Percentiles rank a stretch among this genome's conserved stretches.
phyloP scores from a whole-genome alignment of 2,329 filamentous ascomycete genomes.

The Colletotrichum lindemuthianum region DNA sequence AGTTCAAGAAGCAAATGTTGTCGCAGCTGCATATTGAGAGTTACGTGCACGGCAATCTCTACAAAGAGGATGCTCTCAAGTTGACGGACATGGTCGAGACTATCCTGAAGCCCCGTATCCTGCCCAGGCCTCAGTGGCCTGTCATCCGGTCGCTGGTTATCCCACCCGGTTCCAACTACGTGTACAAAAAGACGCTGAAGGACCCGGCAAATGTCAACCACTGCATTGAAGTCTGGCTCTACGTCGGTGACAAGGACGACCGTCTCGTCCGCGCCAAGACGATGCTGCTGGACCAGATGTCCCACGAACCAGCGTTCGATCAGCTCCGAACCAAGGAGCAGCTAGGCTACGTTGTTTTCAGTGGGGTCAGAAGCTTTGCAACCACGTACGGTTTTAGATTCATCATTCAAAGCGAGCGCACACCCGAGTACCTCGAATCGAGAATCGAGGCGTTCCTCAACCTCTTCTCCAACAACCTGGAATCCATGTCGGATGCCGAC shows the following conservation, averaged over 20 bases:
- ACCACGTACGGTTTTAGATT: constrained; percentile 88
- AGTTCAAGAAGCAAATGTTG: constrained; percentile 83
- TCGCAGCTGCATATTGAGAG: constrained; percentile 88
- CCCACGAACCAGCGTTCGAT: constrained; percentile 93
- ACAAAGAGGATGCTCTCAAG: constrained; percentile 90
- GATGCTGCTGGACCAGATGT: constrained; percentile 86
- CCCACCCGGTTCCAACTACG: constrained; percentile 82
- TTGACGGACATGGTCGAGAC: constrained; percentile 85
- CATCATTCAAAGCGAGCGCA: constrained; percentile 91
- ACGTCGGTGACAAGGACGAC: constrained; percentile 75
- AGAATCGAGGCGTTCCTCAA: constrained; percentile 88
- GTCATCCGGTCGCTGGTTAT: constrained; percentile 81
- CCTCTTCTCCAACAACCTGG: constrained; percentile 71
- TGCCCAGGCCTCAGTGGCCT: constrained; percentile 84
- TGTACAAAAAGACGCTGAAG: constrained; percentile 82
- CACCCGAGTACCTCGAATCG: constrained; percentile 83
- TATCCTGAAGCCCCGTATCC: constrained; percentile 75
- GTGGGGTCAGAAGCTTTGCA: constrained; percentile 75
- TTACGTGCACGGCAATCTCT: constrained; percentile 89
- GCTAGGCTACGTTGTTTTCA: constrained; percentile 95
- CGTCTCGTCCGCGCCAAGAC: constrained; percentile 78
- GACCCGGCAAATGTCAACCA: constrained; percentile 92
- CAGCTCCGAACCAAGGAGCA: constrained; percentile 97
- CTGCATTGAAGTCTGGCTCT: constrained; percentile 82
- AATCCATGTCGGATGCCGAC: constrained; percentile 81